phyloP scores from a whole-genome alignment of 2,329 filamentous ascomycete genomes.

The Atkinsonella texensis region DNA sequence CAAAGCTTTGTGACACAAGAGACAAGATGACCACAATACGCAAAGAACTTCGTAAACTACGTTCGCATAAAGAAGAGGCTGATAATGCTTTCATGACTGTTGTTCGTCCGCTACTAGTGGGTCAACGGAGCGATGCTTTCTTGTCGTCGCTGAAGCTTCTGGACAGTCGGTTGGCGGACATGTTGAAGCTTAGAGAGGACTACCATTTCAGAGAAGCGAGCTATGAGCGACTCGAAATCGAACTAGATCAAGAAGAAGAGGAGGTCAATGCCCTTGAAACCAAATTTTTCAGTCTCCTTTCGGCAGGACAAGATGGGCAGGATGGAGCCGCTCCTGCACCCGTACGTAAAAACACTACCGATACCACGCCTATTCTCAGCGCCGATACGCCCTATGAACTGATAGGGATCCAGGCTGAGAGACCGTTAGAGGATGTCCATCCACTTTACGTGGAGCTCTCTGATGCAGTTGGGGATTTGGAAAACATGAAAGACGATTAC shows the following conservation, averaged over 20 bases:
- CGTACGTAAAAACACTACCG: not conserved
- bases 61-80: constrained; percentile 21
- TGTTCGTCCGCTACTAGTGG: constrained; percentile 24
- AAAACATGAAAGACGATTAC: constrained; percentile 34
- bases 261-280: constrained; percentile 24
- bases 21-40: constrained; percentile 21
- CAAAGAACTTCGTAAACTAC: constrained; percentile 18
- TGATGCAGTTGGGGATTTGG: constrained; percentile 30
- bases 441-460: constrained; percentile 34
- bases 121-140: constrained; percentile 10
- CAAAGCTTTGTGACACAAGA: constrained; percentile 17
- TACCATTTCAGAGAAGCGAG: constrained; percentile 24
- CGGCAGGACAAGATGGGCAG: constrained; percentile 14
- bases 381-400: constrained; percentile 20
- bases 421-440: constrained; percentile 29
- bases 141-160: constrained; percentile 14
- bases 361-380: constrained; percentile 1
- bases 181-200: constrained; percentile 26
- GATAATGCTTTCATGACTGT: constrained; percentile 30
- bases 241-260: constrained; percentile 24
- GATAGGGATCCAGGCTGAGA: constrained; percentile 22
- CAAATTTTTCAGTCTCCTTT: constrained; percentile 26
- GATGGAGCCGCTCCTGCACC: constrained; percentile 3
- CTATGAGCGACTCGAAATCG: constrained; percentile 25
- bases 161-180: constrained; percentile 19